Base-by-base conservation (phyloP, 2,329 filamentous ascomycete genomes). In the Pestalotiopsis sp. region DNA sequence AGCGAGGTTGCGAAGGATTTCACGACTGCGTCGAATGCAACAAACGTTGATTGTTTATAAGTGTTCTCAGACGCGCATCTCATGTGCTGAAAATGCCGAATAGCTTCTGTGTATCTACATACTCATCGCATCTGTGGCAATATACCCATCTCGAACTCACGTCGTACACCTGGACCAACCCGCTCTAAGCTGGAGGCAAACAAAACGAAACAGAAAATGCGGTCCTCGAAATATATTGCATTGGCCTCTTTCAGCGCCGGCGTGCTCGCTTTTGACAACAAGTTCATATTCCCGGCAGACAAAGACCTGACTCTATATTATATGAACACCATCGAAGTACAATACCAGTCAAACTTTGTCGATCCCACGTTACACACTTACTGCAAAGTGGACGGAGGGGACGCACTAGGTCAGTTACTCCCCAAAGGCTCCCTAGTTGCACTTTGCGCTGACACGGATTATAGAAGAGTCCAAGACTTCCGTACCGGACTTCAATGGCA, bases 1-100 rank as follows among this genome's bases (percentile, higher is more conserved):
- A 59, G 57, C 57, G 57, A 59, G 31, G 23, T 59, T 27, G 6
- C 57, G 57, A 59, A 59, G 57, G 57, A 59, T 59, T 52, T 52
- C n/a, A 52, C 17, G n/a, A 20, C 45, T 20, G 20, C 45, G 57
- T 11, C 12, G n/a, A 59, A 36, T 27, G 12, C 23, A 11, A 25
- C 23, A 13, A 12, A 13, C 11, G 23, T 27, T 20, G 23, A 2
- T 3, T 17, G 1, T 36, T 27, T 27, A 59, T 59, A 59, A 59
- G 17, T 4, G 57, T 14, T 36, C 20, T 7, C 7, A 3, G 3
- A 12, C 13, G 57, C 12, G 12, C 23, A 14, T 31, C 1, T 2
- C 23, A 25, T 6, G 57, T 23, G 17, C 1, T 31, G 5, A 6
- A 31, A 27, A 17, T 25, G 5, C 17, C 2, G 23, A 1, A 9